Conservation (phyloP, 2,329 filamentous ascomycete species). For the Apiospora saccharicola region DNA sequence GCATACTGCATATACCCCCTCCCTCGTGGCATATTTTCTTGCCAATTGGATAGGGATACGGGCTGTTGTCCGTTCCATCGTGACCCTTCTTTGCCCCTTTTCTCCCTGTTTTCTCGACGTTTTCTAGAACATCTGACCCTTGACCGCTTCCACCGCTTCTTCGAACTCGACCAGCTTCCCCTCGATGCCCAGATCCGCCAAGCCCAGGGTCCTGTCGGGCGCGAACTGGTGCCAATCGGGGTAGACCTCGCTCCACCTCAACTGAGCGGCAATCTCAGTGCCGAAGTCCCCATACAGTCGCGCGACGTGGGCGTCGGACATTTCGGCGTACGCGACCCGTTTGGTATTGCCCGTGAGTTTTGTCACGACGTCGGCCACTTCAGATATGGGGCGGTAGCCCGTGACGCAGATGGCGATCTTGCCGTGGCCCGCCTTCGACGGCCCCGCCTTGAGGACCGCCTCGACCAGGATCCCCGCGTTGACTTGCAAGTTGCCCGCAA, state of each 20-base stretch:
- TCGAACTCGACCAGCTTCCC: conserved; percentile 23
- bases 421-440: conserved; percentile 1
- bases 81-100: too few relatives aligned
- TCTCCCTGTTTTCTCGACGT: background rate
- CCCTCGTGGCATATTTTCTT: background rate
- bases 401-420: conserved; percentile 28
- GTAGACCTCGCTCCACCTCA: conserved; percentile 30
- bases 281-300: conserved; percentile 28
- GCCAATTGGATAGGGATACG: background rate
- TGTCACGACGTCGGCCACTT: background rate
- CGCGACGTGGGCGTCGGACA: conserved; percentile 20
- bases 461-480: conserved; percentile 28
- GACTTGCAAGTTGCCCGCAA: conserved; percentile 25
- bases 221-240: conserved; percentile 27
- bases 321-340: conserved; percentile 24
- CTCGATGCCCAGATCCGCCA: conserved; percentile 22
- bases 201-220: conserved; percentile 8
- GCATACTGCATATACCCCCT: background rate
- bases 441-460: conserved; percentile 26
- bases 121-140: conserved; percentile 15
- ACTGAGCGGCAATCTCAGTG: conserved; percentile 26
- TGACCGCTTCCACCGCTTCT: conserved; percentile 19
- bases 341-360: conserved; percentile 19
- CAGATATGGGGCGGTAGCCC: conserved; percentile 21
- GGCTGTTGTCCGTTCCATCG: too few relatives aligned